Base-by-base conservation (phyloP, 176 grass and related monocot genomes). In the Rhynchospora breviuscula region DNA sequence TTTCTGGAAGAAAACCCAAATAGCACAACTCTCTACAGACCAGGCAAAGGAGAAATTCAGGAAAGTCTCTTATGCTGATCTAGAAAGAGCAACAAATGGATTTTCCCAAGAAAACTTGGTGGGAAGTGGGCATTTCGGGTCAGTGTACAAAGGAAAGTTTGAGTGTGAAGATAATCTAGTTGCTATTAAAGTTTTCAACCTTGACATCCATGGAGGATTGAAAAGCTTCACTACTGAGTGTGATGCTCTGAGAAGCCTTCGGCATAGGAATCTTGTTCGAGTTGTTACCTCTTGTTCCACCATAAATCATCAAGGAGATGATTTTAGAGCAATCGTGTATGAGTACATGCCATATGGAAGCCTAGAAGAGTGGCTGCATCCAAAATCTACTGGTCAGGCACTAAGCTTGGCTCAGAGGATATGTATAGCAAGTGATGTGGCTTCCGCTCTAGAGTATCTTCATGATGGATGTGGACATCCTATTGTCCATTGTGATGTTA, bases 331-430 rank as follows among this genome's bases (percentile, higher is more conserved):
- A 19, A 26, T 95, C 4, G 84, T 92, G 1, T 91, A 82, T 23
- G 82, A 66, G 13, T 91, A 87, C 68, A 88, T 93, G 87, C 75
- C 7, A 0, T 91, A 87, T 63, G 90, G 93, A 17, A 96, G 82
- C 79, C 72, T 96, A 56, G 91, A 89, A 33, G 77, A 48, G 67
- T 93, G 93, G 87, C 12, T 96, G 76, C 80, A 93, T 80, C 81
- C 82, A 3, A 64, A 87, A 5, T 52, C 14, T 45, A 18, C 48
- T 8, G 8, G 17, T 46, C 73, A 79, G 80, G 43, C 29, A 33
- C 83, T 90, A 26, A 84, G 43, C 46, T 51, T 90, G 17, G 26
- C 83, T 15, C 84, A 87, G 23, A 84, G 85, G 31, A 1, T 90
- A 44, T 77, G 66, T 46, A 87, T 91, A 44, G 54, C 89, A 44